These are phyloP conservation scores for Verbascum thapsus DNA, from an alignment of 257 asterid genomes.

Conservation along the genomic window DNA sequence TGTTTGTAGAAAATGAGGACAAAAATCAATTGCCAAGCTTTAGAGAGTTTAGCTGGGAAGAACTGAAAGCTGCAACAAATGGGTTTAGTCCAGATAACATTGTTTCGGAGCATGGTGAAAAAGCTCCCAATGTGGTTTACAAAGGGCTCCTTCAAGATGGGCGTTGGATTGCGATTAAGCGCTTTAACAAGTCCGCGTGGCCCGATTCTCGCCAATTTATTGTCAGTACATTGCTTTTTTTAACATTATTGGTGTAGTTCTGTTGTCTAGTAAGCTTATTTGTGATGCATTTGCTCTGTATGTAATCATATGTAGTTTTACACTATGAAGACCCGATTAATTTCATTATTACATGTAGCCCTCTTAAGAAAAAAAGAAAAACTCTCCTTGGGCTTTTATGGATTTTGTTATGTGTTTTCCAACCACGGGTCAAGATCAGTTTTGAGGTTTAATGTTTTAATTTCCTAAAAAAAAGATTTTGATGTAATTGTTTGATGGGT, in stretches of 20 bases:
- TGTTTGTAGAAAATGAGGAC: slow-evolving; percentile 51
- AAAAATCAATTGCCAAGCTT: slow-evolving; percentile 44
- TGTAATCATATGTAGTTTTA: neutral
- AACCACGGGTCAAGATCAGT: slow-evolving; percentile 23
- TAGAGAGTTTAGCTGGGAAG: slow-evolving; percentile 57
- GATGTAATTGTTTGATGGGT: slow-evolving; percentile 19
- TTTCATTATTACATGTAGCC: slow-evolving; percentile 3
- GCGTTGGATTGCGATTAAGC: slow-evolving; percentile 57
- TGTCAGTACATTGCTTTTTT: slow-evolving; percentile 31
- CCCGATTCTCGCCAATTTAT: slow-evolving; percentile 65
- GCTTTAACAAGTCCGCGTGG: slow-evolving; percentile 71
- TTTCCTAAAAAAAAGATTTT: slow-evolving; percentile 6
- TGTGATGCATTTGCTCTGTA: slow-evolving; percentile 8
- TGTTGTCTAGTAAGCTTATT: neutral
- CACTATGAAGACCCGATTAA: neutral
- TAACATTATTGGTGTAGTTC: neutral
- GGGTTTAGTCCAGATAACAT: slow-evolving; percentile 57
- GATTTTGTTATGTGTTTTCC: neutral
- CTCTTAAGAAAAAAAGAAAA: too few species aligned
- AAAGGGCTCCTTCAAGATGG: slow-evolving; percentile 52
- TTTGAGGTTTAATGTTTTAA: slow-evolving; percentile 1
- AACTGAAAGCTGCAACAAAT: slow-evolving; percentile 54
- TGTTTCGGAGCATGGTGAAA: slow-evolving; percentile 70
- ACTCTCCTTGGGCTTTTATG: neutral
- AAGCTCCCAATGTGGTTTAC: slow-evolving; percentile 68